Evolutionary conservation across 441 rosid genomes (phyloP).

Genomic region (Monsonia emarginata): DNA sequence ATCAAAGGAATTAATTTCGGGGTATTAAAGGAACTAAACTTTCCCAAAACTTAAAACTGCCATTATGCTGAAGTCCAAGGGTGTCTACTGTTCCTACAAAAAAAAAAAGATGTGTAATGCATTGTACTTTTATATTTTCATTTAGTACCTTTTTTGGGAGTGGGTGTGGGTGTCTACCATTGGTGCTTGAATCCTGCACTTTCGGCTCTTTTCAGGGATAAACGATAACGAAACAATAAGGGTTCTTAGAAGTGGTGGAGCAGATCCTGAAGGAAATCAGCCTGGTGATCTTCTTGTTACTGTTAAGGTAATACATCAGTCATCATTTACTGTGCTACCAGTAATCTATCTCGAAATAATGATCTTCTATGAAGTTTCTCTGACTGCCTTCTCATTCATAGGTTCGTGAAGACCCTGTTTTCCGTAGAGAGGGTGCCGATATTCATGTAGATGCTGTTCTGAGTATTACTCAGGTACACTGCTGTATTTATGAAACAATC

Average conservation of each 20-base stretch:
- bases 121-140: neutral
- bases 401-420: slow-evolving; percentile 93
- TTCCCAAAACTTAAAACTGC: neutral
- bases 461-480: slow-evolving; percentile 68
- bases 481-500: neutral
- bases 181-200: neutral
- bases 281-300: slow-evolving; percentile 89
- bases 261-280: slow-evolving; percentile 89
- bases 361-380: neutral
- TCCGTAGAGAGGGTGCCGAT: slow-evolving; percentile 87
- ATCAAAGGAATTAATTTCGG: neutral
- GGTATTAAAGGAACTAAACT: neutral
- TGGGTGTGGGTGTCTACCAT: neutral
- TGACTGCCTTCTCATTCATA: no score
- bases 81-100: no score
- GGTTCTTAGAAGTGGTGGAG: slow-evolving; percentile 77
- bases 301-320: slow-evolving; percentile 73
- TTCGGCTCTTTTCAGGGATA: slow-evolving; percentile 46
- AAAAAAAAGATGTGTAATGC: no score
- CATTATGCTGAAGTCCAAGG: neutral
- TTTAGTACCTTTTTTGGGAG: neutral
- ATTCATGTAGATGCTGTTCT: slow-evolving; percentile 82
- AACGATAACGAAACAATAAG: slow-evolving; percentile 63
- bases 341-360: neutral
- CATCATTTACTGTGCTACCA: neutral